Conservation (phyloP, 2,329 filamentous ascomycete genomes). For the Aspergillus fumigatiaffinis region DNA sequence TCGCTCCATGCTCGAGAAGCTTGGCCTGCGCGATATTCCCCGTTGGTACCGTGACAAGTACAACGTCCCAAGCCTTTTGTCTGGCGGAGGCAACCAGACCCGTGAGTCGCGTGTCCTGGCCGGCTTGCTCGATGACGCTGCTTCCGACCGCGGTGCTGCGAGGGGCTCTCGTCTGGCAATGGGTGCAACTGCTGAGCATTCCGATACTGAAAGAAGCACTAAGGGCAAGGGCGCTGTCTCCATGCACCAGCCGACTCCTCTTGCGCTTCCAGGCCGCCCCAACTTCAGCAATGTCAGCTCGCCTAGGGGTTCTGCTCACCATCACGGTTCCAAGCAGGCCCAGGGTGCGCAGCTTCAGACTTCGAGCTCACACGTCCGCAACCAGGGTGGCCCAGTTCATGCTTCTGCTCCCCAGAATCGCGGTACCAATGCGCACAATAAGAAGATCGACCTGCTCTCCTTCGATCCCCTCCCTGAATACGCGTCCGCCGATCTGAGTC, state of each 20-base stretch:
- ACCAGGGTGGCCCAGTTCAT: background rate
- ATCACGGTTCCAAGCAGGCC: conserved; percentile 10
- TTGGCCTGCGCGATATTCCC: conserved; percentile 62
- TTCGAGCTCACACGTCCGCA: background rate
- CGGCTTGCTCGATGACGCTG: conserved; percentile 18
- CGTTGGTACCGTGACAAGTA: conserved; percentile 54
- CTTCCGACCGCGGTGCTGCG: conserved; percentile 2
- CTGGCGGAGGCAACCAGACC: conserved; percentile 14
- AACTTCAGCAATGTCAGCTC: conserved; percentile 6
- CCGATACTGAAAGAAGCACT: conserved; percentile 8
- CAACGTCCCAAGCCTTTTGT: conserved; percentile 26
- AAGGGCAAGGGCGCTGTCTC: conserved; percentile 9
- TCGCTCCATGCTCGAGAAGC: conserved; percentile 58
- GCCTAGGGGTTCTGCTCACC: conserved; percentile 4
- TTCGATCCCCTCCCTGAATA: conserved; percentile 18
- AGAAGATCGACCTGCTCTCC: conserved; percentile 20
- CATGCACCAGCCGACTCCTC: background rate
- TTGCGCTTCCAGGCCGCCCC: background rate
- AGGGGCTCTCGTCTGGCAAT: conserved; percentile 14
- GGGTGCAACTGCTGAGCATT: conserved; percentile 6
- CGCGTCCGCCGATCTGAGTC: conserved; percentile 7
- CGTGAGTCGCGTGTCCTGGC: conserved; percentile 15
- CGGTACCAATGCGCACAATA: background rate
- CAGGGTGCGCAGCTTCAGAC: conserved; percentile 2
- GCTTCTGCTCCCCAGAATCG: background rate